A percentile compares a stretch with the other conserved stretches of the same genome.
These are phyloP conservation scores for Pelargonium nanum DNA, from an alignment of 345 rosid species.

Conservation along the genomic window DNA sequence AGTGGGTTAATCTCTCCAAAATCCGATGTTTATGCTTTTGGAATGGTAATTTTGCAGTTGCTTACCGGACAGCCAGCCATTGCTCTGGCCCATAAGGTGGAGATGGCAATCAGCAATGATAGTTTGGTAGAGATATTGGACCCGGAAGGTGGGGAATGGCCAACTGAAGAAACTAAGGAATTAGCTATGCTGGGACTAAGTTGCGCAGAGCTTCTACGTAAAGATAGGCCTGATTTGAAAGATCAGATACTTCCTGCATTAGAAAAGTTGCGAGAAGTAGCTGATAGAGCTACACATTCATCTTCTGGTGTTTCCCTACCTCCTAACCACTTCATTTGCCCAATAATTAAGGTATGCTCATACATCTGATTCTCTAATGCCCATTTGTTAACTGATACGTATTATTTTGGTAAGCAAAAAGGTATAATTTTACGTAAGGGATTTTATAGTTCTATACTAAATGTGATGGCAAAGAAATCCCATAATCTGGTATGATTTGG, in stretches of 20 bases:
- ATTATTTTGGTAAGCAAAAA: no score
- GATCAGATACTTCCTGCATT: constrained; percentile 55
- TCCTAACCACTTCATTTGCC: constrained; percentile 70
- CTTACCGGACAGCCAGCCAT: constrained; percentile 70
- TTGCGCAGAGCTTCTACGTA: constrained; percentile 65
- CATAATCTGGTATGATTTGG: no score
- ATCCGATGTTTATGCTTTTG: constrained; percentile 77
- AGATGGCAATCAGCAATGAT: constrained; percentile 40
- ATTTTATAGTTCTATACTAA: no score
- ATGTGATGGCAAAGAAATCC: no score
- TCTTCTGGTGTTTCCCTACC: constrained; percentile 15
- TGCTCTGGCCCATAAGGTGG: constrained; percentile 53
- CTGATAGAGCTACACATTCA: constrained; percentile 24
- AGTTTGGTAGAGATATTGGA: constrained; percentile 46
- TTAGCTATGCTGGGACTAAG: constrained; percentile 57
- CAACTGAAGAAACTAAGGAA: constrained; percentile 55
- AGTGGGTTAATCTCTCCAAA: constrained; percentile 62
- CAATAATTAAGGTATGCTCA: constrained; percentile 53
- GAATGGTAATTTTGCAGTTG: constrained; percentile 72
- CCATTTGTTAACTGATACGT: no score
- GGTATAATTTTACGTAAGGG: no score
- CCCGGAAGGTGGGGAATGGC: constrained; percentile 68
- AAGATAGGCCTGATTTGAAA: constrained; percentile 61
- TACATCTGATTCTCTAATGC: no score
- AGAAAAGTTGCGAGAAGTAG: constrained; percentile 49